Evolutionary conservation across 1,284 basidiomycete genomes (phyloP), one percentile per base, ranked within the genome.

Genomic region (Pseudozyma hubeiensis): DNA sequence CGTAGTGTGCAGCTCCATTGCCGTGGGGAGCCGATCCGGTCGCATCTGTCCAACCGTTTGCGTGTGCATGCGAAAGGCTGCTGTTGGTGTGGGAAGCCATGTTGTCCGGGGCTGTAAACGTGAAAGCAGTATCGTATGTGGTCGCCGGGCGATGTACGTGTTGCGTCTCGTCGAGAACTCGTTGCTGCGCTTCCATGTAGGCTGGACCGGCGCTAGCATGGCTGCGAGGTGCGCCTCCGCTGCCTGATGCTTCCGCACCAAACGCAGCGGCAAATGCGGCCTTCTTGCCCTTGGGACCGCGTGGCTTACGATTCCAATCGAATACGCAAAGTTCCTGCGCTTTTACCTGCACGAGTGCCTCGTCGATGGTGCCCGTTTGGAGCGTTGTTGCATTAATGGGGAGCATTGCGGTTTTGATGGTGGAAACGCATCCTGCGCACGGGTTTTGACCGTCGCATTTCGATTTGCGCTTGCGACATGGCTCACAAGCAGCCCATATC

Each of bases 401-500:
- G 24, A 66, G 53, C 66, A 64, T 68, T 13, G 67, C 60, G 5
- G 65, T 64, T 51, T 65, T 75, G 61, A 68, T 67, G 48, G 74
- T 77, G 33, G 61, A 48, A 40, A 79, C 8, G 63, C 77, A 79
- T 51, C 64, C 64, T n/a, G 19, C 54, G 62, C 77, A 79, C 3
- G 77, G 77, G 30, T 60, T 69, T 40, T 73, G 65, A 30, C 77
- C 77, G 46, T 77, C 68, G 35, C 77, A 79, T 34, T 74, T 75
- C 24, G 75, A 74, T 39, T 79, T 79, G 59, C 76, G 68, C 52
- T 70, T 77, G 35, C 77, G 53, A 43, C 77, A 79, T 4, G 63
- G 66, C 50, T 79, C 77, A 54, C 77, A 79, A 17, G 77, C 77
- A 7, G 77, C 77, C 75, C 75, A 79, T 50, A 79, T 79, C 73